Evolutionary conservation across 768 basidiomycete genomes (phyloP), one percentile per base, ranked within the genome.

Genomic region (Jaapia argillacea): DNA sequence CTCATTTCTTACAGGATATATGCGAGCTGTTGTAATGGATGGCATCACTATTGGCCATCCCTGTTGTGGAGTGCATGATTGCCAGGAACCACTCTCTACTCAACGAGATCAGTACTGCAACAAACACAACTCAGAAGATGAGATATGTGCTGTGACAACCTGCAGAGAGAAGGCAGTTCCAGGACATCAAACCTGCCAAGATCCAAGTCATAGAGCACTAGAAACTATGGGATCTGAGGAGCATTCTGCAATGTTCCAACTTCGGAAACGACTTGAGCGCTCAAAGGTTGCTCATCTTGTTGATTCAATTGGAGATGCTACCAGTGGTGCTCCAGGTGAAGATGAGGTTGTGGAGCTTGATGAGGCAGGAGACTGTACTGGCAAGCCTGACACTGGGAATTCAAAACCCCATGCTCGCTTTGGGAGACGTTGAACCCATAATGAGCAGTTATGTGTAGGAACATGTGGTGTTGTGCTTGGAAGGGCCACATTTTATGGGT

Each of bases 401-500:
- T 20, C 49, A 4, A 54, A 42, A n/a, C 21, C 56, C 1, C 45
- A 51, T 6, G 59, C 61, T 7, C 51, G 47, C 1, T 64, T 65
- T 51, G 52, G 58, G 0, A 45, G 56, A 7, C 28, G 46, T 14
- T 43, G 58, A 0, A 66, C 63, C 1, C 61, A 66, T 43, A 67
- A 66, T 37, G 58, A 65, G 28, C 46, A 64, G 42, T 49, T 63
- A 2, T 52, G 51, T 50, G 61, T 65, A 12, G 41, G 18, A 1
- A 54, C 59, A 0, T 67, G 65, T 53, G 63, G 64, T 1, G 49
- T 65, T 6, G 59, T 63, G 23, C 31, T 55, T 20, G 62, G 52
- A 0, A 40, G 54, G 14, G 60, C 51, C 1, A 66, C 60, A 0
- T 56, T 66, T 21, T 64, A 50, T 47, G 61, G 62, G 2, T 53